These are phyloP conservation scores for Talaromyces sp. DNA, from an alignment of 2,329 filamentous ascomycete genomes.

Conservation along the genomic window DNA sequence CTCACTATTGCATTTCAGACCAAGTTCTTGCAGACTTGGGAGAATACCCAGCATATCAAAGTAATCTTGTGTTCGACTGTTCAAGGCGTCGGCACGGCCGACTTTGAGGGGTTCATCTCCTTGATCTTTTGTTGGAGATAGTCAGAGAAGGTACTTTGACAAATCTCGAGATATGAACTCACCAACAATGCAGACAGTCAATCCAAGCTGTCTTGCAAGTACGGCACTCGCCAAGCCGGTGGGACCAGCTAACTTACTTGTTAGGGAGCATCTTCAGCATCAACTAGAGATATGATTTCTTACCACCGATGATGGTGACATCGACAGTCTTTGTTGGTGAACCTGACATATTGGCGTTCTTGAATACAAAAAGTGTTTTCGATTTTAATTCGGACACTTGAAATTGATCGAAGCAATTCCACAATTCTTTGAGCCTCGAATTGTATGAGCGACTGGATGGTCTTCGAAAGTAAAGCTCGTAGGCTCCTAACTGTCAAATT, in stretches of 20 bases:
- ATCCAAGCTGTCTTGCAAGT: conserved; percentile 6
- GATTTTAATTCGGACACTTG: not conserved
- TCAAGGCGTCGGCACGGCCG: conserved; percentile 12
- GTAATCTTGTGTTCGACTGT: conserved; percentile 13
- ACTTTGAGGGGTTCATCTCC: conserved; percentile 10
- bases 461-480: not conserved
- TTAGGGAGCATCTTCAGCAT: not conserved
- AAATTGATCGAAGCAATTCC: not conserved
- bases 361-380: not conserved
- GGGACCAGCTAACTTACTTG: not conserved
- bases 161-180: not conserved
- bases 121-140: not conserved
- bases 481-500: not conserved
- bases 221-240: conserved; percentile 3
- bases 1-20: conserved; percentile 17
- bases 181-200: conserved; percentile 10
- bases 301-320: conserved; percentile 8
- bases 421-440: not conserved
- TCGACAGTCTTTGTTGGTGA: not conserved
- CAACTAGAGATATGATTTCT: not conserved
- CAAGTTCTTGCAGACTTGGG: conserved; percentile 2
- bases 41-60: conserved; percentile 13
- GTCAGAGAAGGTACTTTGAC: not conserved
- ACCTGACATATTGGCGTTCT: not conserved
- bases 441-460: not conserved